Base-by-base conservation (phyloP, 164 flowering plant genomes). In the Platanus orientalis region DNA sequence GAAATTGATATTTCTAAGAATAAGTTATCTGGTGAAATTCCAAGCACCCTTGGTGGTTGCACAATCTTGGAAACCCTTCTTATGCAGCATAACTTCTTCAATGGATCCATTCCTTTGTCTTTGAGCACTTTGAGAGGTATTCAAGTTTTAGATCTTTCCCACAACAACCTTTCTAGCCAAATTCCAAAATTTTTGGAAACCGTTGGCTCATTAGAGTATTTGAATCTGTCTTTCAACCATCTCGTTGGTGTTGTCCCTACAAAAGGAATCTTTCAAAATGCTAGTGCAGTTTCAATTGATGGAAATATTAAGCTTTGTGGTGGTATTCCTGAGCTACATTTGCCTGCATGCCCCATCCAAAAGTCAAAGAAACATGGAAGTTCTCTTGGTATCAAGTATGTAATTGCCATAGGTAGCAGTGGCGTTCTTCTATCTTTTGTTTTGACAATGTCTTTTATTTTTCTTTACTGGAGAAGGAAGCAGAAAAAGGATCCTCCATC, bases 221-320 rank as follows among this genome's bases (percentile, higher is more conserved):
- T 79, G 26, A 72, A 77, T 56, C 60, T 79, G 0, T 71, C 80
- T 1, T 69, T 59, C 26, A 79, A 79, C 50, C 32, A 62, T 29
- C 56, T 79, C 12, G 71, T 61, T 9, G 79, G 79, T 7, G 60
- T 60, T 10, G 57, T 77, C 3, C 69, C 83, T 42, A 21, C 1
- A 7, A 23, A 47, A 30, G 78, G 78, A 1, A 36, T 74, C 14
- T 78, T 78, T 57, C 25, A 11, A 29, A 68, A 71, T 71, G 56
- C 40, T 1, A 70, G 63, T 25, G 64, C 60, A 17, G 12, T 66
- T 67, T 68, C 69, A 20, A 0, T 72, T 2, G 0, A 6, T 25
- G 73, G 72, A 30, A 76, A 73, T 27, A 26, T 47, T 6, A 63
- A 62, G 45, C 75, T 78, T 16, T 78, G 75, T 51, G 74, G 73